A percentile compares a stretch with the other conserved stretches of the same genome.
These are phyloP conservation scores for Umbelopsis ramanniana DNA, from an alignment of 192 early-diverging fungal species.

Conservation along the genomic window DNA sequence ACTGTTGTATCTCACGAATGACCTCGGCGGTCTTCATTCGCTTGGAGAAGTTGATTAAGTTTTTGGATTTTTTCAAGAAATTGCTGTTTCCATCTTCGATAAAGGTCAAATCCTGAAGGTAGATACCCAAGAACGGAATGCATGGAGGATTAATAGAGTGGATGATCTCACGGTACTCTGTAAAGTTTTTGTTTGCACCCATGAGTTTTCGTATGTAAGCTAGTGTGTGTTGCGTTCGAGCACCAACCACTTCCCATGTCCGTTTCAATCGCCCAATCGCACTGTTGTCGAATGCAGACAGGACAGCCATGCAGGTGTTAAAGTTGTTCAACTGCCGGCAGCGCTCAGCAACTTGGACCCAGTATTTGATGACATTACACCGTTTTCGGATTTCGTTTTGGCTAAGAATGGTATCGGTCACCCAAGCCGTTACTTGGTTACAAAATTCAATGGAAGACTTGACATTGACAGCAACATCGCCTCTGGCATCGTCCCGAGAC, in stretches of 20 bases:
- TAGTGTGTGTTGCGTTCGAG: slow-evolving; percentile 59
- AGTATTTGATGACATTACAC: slow-evolving; percentile 76
- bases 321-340: slow-evolving; percentile 93
- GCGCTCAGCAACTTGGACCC: slow-evolving; percentile 82
- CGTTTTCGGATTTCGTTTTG: slow-evolving; percentile 86
- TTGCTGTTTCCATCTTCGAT: slow-evolving; percentile 93
- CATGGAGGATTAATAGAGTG: slow-evolving; percentile 84
- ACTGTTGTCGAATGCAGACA: slow-evolving; percentile 87
- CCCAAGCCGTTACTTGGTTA: slow-evolving; percentile 89
- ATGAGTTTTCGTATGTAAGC: slow-evolving; percentile 76
- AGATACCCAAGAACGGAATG: slow-evolving; percentile 81
- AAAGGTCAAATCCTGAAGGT: slow-evolving; percentile 91
- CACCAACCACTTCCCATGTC: slow-evolving; percentile 82
- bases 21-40: slow-evolving; percentile 88
- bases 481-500: slow-evolving; percentile 63
- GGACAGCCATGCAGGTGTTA: slow-evolving; percentile 88
- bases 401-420: slow-evolving; percentile 78
- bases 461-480: slow-evolving; percentile 78
- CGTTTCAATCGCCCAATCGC: slow-evolving; percentile 87
- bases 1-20: slow-evolving; percentile 91
- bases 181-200: slow-evolving; percentile 84
- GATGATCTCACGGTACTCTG: slow-evolving; percentile 80
- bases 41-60: slow-evolving; percentile 94
- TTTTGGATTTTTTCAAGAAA: slow-evolving; percentile 60
- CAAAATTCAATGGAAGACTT: slow-evolving; percentile 86